These are phyloP conservation scores for Pyronema omphalodes DNA, from an alignment of 495 filamentous ascomycete species.

Conservation along the genomic window DNA sequence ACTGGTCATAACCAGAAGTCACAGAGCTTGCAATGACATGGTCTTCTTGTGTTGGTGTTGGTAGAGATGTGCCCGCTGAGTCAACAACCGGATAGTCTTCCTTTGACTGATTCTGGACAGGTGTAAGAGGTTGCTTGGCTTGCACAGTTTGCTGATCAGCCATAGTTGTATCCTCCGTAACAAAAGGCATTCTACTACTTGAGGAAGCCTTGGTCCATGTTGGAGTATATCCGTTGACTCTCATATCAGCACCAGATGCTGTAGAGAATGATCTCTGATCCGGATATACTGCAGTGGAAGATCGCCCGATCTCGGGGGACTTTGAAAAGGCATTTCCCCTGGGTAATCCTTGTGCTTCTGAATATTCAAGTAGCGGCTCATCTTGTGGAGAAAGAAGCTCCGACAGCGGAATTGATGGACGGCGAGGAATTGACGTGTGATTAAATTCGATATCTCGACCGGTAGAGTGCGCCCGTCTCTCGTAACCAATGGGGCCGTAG, in stretches of 20 bases:
- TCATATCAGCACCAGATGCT: neutral
- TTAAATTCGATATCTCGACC: neutral
- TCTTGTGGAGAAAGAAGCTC: too few relatives aligned
- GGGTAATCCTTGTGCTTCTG: too few relatives aligned
- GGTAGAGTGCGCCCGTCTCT: neutral
- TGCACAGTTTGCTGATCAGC: neutral
- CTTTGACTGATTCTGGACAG: neutral
- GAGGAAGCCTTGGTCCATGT: slow-evolving; percentile 1
- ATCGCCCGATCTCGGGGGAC: too few relatives aligned
- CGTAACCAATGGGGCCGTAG: neutral
- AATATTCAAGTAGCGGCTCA: too few relatives aligned
- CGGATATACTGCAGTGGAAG: neutral
- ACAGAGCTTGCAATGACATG: slow-evolving; percentile 1
- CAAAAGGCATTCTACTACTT: too few relatives aligned
- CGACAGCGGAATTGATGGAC: too few relatives aligned
- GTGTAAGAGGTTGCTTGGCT: neutral
- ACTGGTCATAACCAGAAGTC: neutral
- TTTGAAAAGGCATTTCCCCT: too few relatives aligned
- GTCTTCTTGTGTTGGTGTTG: slow-evolving; percentile 4
- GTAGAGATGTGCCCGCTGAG: neutral
- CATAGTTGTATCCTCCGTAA: neutral
- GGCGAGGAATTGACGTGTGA: too few relatives aligned
- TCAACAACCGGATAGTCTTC: neutral
- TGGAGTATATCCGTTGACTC: neutral
- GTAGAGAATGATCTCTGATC: neutral